phyloP scores from a whole-genome alignment of 106 monocot genomes.

The Phalaenopsis aphrodite region DNA sequence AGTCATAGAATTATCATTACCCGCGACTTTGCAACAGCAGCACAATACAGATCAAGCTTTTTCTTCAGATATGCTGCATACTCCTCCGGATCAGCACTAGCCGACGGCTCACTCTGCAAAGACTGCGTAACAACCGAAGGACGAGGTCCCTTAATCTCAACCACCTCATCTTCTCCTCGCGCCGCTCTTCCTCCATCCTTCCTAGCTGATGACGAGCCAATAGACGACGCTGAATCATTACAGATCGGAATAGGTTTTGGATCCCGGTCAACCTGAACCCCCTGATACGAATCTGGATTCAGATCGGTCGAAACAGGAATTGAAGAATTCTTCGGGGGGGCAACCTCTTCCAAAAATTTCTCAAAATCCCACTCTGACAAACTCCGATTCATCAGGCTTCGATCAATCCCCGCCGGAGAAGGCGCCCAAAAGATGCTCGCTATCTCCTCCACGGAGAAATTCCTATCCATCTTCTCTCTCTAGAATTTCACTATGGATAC shows the following conservation, averaged over 20 bases:
- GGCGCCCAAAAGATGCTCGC: slow-evolving; percentile 32
- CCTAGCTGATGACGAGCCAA: slow-evolving; percentile 4
- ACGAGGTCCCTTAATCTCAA: slow-evolving; percentile 31
- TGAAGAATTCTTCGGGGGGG: not conserved
- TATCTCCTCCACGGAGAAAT: slow-evolving; percentile 60
- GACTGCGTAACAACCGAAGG: slow-evolving; percentile 3
- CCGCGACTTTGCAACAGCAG: slow-evolving; percentile 40
- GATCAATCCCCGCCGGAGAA: slow-evolving; percentile 5
- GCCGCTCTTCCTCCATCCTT: slow-evolving; percentile 12
- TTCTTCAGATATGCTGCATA: slow-evolving; percentile 48
- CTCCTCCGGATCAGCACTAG: slow-evolving; percentile 30
- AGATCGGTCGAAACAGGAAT: not conserved
- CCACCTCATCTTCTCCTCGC: slow-evolving; percentile 30
- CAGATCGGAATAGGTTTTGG: slow-evolving; percentile 5
- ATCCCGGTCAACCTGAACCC: slow-evolving; percentile 1
- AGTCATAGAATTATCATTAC: slow-evolving; percentile 9
- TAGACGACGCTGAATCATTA: slow-evolving; percentile 7
- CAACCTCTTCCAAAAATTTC: slow-evolving; percentile 49
- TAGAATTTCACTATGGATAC: not conserved
- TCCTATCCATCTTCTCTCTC: slow-evolving; percentile 33
- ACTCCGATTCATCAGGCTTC: slow-evolving; percentile 31
- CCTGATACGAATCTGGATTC: not conserved
- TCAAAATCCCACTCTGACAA: slow-evolving; percentile 54
- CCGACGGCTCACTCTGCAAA: slow-evolving; percentile 6
- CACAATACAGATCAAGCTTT: slow-evolving; percentile 50